phyloP scores from a whole-genome alignment of 2,329 filamentous ascomycete species.

The Malbranchea cinnamomea region DNA sequence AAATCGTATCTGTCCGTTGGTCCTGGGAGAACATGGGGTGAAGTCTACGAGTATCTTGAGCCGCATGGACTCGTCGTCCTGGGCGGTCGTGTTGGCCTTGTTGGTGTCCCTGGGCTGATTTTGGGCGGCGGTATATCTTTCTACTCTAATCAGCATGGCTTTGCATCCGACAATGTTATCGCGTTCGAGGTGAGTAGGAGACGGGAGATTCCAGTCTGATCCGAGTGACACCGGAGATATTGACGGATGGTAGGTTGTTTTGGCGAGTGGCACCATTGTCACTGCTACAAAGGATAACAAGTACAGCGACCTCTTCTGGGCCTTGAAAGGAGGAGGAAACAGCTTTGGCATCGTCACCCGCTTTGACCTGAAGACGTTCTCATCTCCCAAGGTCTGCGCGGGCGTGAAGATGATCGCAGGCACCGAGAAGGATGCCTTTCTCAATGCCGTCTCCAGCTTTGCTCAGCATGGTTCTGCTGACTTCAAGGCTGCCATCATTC shows the following conservation, averaged over 20 bases:
- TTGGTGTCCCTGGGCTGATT: slow-evolving; percentile 17
- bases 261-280: slow-evolving; percentile 25
- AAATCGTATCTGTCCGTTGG: slow-evolving; percentile 17
- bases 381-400: slow-evolving; percentile 16
- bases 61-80: slow-evolving; percentile 18
- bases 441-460: neutral
- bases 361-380: slow-evolving; percentile 24
- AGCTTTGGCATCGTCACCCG: slow-evolving; percentile 27
- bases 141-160: slow-evolving; percentile 20
- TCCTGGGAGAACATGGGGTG: slow-evolving; percentile 21
- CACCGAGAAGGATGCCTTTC: neutral
- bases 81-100: slow-evolving; percentile 18
- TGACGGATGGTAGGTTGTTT: slow-evolving; percentile 19
- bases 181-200: slow-evolving; percentile 17
- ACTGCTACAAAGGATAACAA: slow-evolving; percentile 17
- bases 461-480: slow-evolving; percentile 1
- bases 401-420: neutral
- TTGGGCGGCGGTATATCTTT: slow-evolving; percentile 21
- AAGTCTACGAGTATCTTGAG: slow-evolving; percentile 20
- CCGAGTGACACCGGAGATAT: neutral
- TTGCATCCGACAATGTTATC: slow-evolving; percentile 22
- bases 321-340: slow-evolving; percentile 31
- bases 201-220: neutral
- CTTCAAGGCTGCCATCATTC: slow-evolving; percentile 2
- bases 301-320: slow-evolving; percentile 37